These are phyloP conservation scores for Silene latifolia DNA, from an alignment of 148 eudicot genomes.

Conservation along the genomic window DNA sequence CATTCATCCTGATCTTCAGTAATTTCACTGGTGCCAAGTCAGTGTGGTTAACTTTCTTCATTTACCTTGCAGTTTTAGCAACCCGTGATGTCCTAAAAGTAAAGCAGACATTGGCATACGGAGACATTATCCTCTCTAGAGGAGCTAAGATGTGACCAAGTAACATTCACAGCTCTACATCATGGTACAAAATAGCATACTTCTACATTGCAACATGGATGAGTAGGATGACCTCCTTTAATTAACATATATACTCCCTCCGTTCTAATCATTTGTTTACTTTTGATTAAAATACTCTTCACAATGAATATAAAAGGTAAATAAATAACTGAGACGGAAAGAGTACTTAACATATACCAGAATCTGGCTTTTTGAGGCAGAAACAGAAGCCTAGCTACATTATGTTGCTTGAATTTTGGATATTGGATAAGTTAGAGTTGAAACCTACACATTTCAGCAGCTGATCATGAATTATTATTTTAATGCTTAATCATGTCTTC, in stretches of 20 bases:
- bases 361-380: conserved; percentile 2
- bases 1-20: too few relatives aligned
- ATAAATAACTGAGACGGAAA: too few relatives aligned
- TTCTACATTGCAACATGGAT: not conserved
- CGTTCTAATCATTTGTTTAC: too few relatives aligned
- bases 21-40: not conserved
- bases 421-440: not conserved
- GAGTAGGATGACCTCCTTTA: not conserved
- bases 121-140: conserved; percentile 73
- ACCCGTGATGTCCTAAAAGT: conserved; percentile 58
- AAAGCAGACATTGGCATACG: conserved; percentile 63
- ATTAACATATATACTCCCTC: conserved; percentile 1
- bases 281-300: too few relatives aligned
- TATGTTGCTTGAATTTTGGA: not conserved
- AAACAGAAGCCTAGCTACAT: not conserved
- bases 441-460: too few relatives aligned
- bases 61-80: conserved; percentile 65
- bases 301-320: too few relatives aligned
- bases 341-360: too few relatives aligned
- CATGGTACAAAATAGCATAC: not conserved
- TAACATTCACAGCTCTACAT: not conserved
- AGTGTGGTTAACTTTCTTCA: not conserved
- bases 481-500: too few relatives aligned
- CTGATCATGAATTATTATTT: too few relatives aligned
- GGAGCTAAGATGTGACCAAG: conserved; percentile 77